A percentile compares a stretch with the other conserved stretches of the same genome.
Conservation (phyloP, 2,329 filamentous ascomycete genomes). For the Cladophialophora bantiana region DNA sequence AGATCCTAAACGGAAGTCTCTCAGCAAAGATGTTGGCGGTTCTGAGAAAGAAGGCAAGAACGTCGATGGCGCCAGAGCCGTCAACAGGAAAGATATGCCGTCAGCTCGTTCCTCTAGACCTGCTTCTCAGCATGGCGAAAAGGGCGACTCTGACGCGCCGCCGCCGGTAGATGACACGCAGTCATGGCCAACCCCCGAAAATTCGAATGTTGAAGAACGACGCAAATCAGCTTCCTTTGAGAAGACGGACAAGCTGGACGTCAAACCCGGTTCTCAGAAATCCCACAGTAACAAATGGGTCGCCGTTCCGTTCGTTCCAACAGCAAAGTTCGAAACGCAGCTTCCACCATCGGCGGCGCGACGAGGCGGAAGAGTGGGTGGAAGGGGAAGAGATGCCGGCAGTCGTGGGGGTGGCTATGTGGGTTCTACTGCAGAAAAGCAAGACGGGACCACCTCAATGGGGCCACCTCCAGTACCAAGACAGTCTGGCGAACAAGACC, state of each 20-base stretch:
- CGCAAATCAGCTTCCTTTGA: slow-evolving; percentile 67
- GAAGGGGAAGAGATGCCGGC: slow-evolving; percentile 59
- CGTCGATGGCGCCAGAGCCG: slow-evolving; percentile 15
- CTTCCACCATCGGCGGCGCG: slow-evolving; percentile 58
- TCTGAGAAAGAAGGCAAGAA: slow-evolving; percentile 28
- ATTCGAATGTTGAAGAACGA: slow-evolving; percentile 76
- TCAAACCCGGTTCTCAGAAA: slow-evolving; percentile 63
- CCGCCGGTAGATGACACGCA: slow-evolving; percentile 78
- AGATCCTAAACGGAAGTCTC: slow-evolving; percentile 34
- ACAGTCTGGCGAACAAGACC: slow-evolving; percentile 38
- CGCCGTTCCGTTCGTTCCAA: slow-evolving; percentile 79
- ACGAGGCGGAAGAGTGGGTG: slow-evolving; percentile 61
- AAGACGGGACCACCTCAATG: slow-evolving; percentile 37
- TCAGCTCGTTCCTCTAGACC: slow-evolving; percentile 40
- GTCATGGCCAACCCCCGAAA: slow-evolving; percentile 91
- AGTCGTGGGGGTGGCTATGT: slow-evolving; percentile 55
- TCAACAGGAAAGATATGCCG: slow-evolving; percentile 29
- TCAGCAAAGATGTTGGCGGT: slow-evolving; percentile 25
- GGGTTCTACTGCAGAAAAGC: slow-evolving; percentile 46
- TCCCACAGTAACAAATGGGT: slow-evolving; percentile 81
- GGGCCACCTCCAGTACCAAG: slow-evolving; percentile 40
- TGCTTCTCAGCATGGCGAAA: slow-evolving; percentile 43
- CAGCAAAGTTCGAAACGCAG: slow-evolving; percentile 85
- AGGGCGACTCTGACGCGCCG: slow-evolving; percentile 47
- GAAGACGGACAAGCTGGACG: slow-evolving; percentile 64